Evolutionary conservation across 768 basidiomycete genomes (phyloP), one percentile per base, ranked within the genome.

Genomic region (Boletellus sp.): DNA sequence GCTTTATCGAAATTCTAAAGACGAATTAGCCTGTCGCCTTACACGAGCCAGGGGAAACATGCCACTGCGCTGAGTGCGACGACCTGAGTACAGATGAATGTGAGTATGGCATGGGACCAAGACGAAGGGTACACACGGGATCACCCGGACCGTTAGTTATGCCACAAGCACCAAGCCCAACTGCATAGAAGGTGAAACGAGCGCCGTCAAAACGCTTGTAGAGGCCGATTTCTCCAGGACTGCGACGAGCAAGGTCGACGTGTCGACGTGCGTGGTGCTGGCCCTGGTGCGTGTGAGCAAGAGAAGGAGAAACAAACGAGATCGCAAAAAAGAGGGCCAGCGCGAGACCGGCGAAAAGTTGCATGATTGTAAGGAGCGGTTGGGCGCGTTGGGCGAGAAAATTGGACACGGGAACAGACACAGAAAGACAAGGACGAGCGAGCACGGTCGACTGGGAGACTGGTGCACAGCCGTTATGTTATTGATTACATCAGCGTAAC

Each of bases 1-100:
- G 75, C 75, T 34, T 64, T 56, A 28, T 69, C 73, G 68, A 67
- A 88, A 78, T 85, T 79, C 81, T 84, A 60, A 41, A 34, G 12
- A 19, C 10, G 24, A 17, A 37, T 65, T n/a, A 59, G 42, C 22
- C 5, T 16, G 28, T 36, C 9, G 6, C 32, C 15, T 17, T 36
- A 37, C 32, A 37, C 35, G 23, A 10, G 38, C 4, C 8, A 12
- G 24, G 7, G 19, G 12, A 35, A 22, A n/a, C 52, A 56, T 55
- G 69, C 67, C 28, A 40, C 48, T 26, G 68, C 28, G 45, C 72
- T 61, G 34, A 74, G 61, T 2, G 81, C 81, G 34, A 85, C 83
- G 52, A 83, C 75, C 83, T 84, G 49, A 19, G 12, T 11, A 43
- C 9, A 42, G 6, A 33, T 22, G 10, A 42, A 33, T 22, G 42